These are phyloP conservation scores for Pythium sp. DNA, from an alignment of 352 stramenopile genomes.

Conservation along the genomic window DNA sequence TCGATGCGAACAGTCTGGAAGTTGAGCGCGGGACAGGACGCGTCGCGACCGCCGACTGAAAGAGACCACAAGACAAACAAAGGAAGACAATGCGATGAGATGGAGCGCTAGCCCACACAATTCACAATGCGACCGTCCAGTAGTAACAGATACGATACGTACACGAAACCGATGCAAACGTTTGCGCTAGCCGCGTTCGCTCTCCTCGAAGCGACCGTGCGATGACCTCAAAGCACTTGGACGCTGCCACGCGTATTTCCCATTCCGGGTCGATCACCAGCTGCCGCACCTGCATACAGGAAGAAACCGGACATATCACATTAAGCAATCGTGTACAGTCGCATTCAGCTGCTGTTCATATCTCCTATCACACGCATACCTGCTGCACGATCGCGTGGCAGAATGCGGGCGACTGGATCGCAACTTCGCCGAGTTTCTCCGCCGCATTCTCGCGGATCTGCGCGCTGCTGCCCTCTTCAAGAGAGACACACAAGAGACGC, in stretches of 20 bases:
- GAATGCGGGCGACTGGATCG: slow-evolving; percentile 36
- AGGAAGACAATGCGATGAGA: not conserved
- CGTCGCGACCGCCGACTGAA: slow-evolving; percentile 47
- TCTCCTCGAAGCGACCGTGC: slow-evolving; percentile 35
- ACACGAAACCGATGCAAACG: slow-evolving; percentile 51
- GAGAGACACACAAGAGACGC: not conserved
- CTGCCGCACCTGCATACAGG: slow-evolving; percentile 35
- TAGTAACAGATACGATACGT: slow-evolving; percentile 10
- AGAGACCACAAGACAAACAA: not conserved
- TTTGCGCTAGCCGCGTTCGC: slow-evolving; percentile 22
- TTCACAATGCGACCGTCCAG: not conserved
- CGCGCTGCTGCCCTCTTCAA: slow-evolving; percentile 63
- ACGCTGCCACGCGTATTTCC: slow-evolving; percentile 71
- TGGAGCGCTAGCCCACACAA: not conserved
- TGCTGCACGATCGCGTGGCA: slow-evolving; percentile 56
- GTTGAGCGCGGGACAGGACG: slow-evolving; percentile 38
- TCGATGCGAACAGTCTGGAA: slow-evolving; percentile 56
- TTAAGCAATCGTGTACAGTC: not conserved
- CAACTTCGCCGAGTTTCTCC: slow-evolving; percentile 66
- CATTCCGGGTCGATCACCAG: slow-evolving; percentile 54
- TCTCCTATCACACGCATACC: slow-evolving; percentile 14
- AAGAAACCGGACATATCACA: not conserved
- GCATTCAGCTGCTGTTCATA: not conserved
- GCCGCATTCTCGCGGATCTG: slow-evolving; percentile 68
- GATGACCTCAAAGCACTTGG: slow-evolving; percentile 60